phyloP scores from a whole-genome alignment of 208 protist genomes.

The Naegleria gruberi region DNA sequence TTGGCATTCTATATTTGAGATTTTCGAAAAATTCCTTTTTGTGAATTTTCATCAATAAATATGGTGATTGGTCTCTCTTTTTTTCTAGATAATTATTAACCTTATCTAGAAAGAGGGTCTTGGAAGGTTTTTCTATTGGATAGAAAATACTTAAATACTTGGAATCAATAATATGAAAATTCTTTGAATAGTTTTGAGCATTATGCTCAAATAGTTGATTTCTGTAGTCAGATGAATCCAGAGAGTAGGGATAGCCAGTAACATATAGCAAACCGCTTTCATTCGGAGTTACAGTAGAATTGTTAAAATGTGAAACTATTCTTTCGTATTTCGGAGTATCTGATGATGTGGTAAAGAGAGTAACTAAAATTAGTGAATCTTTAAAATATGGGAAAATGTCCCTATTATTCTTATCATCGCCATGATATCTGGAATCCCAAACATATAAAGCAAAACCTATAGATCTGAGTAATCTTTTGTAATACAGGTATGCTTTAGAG shows the following conservation, averaged over 20 bases:
- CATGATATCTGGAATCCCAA: background rate
- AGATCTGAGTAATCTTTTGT: background rate
- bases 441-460: background rate
- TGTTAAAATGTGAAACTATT: no score
- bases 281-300: no score
- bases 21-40: background rate
- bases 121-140: background rate
- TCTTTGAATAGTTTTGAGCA: background rate
- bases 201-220: no score
- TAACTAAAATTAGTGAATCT: background rate
- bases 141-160: background rate
- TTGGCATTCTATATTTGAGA: background rate
- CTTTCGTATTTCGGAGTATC: no score
- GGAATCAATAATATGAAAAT: background rate
- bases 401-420: no score
- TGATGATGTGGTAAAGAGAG: background rate
- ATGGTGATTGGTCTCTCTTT: background rate
- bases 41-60: background rate
- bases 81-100: background rate
- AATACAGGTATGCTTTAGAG: background rate
- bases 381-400: background rate
- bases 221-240: no score
- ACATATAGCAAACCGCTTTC: no score
- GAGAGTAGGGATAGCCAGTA: no score
- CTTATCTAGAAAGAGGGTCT: background rate